phyloP scores from a whole-genome alignment of 192 early-diverging fungal genomes.

The Backusella westeae region DNA sequence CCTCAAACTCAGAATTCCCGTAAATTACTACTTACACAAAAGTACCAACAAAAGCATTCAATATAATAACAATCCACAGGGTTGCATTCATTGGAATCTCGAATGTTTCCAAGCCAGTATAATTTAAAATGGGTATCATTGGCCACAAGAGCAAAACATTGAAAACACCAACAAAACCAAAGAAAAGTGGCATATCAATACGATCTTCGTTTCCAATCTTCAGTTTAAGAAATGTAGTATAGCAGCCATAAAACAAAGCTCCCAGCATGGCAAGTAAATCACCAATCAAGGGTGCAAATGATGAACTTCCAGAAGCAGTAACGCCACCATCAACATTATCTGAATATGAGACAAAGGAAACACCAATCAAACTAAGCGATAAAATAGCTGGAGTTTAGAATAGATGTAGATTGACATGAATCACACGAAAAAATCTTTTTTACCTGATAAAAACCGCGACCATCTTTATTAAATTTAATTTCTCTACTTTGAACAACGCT shows the following conservation, averaged over 20 bases:
- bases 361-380: conserved; percentile 56
- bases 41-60: conserved; percentile 78
- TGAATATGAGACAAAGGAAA: conserved; percentile 58
- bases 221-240: conserved; percentile 72
- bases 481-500: conserved; percentile 56
- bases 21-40: conserved; percentile 52
- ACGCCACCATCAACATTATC: conserved; percentile 37
- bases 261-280: conserved; percentile 68
- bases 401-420: not conserved
- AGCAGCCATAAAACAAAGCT: conserved; percentile 77
- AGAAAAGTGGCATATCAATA: conserved; percentile 72
- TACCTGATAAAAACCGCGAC: conserved; percentile 58
- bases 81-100: conserved; percentile 50
- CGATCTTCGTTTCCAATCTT: conserved; percentile 65
- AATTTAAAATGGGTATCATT: conserved; percentile 57
- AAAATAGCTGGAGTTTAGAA: not conserved
- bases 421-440: not conserved
- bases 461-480: conserved; percentile 52
- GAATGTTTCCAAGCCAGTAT: conserved; percentile 61
- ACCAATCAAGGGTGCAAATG: conserved; percentile 48
- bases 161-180: conserved; percentile 74
- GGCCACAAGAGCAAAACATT: conserved; percentile 72
- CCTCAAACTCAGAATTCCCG: not conserved
- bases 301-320: conserved; percentile 13
- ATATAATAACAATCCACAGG: conserved; percentile 60